Evolutionary conservation across 371 early-diverging fungal species (phyloP), one percentile per base, ranked within the genome.

Genomic region (Syncephalastrum sp.): DNA sequence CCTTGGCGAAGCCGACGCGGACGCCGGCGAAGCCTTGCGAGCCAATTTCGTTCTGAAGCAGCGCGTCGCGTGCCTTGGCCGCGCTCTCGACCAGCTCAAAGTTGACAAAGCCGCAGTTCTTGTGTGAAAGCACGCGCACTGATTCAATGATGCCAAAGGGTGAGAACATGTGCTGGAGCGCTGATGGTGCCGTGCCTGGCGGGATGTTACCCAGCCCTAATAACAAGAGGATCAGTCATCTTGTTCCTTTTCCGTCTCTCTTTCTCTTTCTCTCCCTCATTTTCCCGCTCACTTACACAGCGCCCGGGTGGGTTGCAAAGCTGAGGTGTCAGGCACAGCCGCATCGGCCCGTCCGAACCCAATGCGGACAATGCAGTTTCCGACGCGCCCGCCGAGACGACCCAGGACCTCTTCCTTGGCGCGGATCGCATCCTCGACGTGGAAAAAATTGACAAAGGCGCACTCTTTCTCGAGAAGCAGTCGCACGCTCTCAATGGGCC

Each of bases 81-180:
- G 99, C 95, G 61, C 93, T 94, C 38, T 93, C 93, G 21, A 90
- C 79, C 29, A 71, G 72, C 24, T 88, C 89, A 77, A 96, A 98
- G 74, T 97, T 97, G 64, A 98, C 92, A 69, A 98, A 98, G 0
- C 95, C 97, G 68, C 97, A 98, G 68, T 92, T 95, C 70, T 98
- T 98, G 77, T 95, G 96, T 3, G 93, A 89, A 60, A 97, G 68
- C 1, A 98, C 94, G 10, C 98, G 87, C 17, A 93, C 92, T 5
- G 95, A 95, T 69, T 98, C 98, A 49, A 98, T 90, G 0, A 81
- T 63, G 24, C 98, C 98, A 72, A 84, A 97, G n/a, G 75, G 74
- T 16, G 82, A 59, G 67, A 98, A 98, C 19, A 94, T 67, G 4
- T 73, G 70, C 51, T 91, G 87, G 42, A 97, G 73, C 29, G 86